Base-by-base conservation (phyloP, 2,329 filamentous ascomycete species). In the Sclerotiophoma versabilis region DNA sequence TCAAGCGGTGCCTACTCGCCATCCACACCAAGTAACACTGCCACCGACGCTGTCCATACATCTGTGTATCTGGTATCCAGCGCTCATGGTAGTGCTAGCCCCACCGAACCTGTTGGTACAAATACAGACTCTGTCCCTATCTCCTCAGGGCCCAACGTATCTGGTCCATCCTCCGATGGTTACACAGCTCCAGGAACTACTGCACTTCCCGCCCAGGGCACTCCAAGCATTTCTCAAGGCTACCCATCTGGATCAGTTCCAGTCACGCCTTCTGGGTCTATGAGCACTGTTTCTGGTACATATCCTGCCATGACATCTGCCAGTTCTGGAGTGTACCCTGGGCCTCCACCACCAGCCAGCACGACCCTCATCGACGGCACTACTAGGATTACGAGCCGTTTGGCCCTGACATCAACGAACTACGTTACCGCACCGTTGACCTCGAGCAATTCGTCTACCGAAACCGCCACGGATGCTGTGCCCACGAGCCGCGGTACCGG, bases 321-420 rank as follows among this genome's bases (percentile, higher is more conserved):
- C n/a, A 65, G 58, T 32, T 57, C 64, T 11, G 49, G 41, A 15
- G 39, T 23, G n/a, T 49, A 51, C 38, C 44, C 59, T 3, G 38
- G 44, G 14, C 25, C 43, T 7, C 52, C 63, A 38, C 42, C 46
- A 22, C 57, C 46, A 26, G 39, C 36, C 25, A 59, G 48, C 49
- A 63, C 60, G 10, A 57, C 60, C 20, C 32, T 46, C 34, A 23
- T 42, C 22, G 49, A 64, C 51, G 61, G 58, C 46, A 69, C 65
- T 48, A 64, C 58, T 58, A 57, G 54, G 22, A 57, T 70, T 45
- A 70, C 65, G 44, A 70, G 63, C 59, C 58, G 62, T 53, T 36
- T 66, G 51, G 69, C 62, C 26, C 54, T 62, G 26, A 60, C 62
- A 2, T 39, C 58, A 36, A 69, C 63, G 8, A 70, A 60, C 20